These are phyloP conservation scores for Curvularia spicifera DNA, from an alignment of 2,329 filamentous ascomycete species.

Conservation along the genomic window DNA sequence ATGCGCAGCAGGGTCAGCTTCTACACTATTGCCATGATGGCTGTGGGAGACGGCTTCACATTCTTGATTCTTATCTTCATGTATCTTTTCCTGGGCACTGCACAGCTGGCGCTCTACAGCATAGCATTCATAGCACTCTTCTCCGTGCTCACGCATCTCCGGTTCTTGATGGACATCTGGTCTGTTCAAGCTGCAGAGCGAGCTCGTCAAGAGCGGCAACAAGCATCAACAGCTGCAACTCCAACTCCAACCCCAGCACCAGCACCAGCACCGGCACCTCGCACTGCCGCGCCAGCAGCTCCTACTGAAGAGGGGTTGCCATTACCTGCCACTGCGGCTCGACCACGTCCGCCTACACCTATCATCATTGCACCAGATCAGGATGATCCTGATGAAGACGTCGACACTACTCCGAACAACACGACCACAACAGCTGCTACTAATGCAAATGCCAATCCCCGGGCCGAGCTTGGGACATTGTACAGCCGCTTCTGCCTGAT, in stretches of 20 bases:
- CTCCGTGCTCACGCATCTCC: conserved; percentile 67
- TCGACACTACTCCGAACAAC: conserved; percentile 29
- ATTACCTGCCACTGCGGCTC: conserved; percentile 58
- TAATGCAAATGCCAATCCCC: conserved; percentile 37
- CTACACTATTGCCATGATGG: conserved; percentile 67
- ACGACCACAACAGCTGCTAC: conserved; percentile 24
- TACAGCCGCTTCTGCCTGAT: conserved; percentile 68
- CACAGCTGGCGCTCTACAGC: conserved; percentile 62
- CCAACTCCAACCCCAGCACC: conserved; percentile 25
- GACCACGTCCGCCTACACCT: conserved; percentile 57
- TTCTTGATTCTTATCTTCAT: conserved; percentile 63
- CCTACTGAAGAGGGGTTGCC: conserved; percentile 51
- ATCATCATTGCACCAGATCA: conserved; percentile 67
- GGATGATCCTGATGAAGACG: conserved; percentile 54
- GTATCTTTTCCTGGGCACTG: conserved; percentile 57
- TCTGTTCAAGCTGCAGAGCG: conserved; percentile 63
- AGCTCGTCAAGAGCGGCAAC: conserved; percentile 53
- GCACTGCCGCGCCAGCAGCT: conserved; percentile 28
- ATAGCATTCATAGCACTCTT: conserved; percentile 66
- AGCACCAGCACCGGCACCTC: conserved; percentile 27
- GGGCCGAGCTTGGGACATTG: conserved; percentile 62
- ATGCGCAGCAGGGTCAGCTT: conserved; percentile 69
- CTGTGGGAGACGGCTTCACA: conserved; percentile 66
- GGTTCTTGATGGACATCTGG: conserved; percentile 72
- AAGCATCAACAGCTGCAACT: conserved; percentile 39